Evolutionary conservation across 768 basidiomycete genomes (phyloP), one percentile per base, ranked within the genome.

Genomic region (Mycena filopes): DNA sequence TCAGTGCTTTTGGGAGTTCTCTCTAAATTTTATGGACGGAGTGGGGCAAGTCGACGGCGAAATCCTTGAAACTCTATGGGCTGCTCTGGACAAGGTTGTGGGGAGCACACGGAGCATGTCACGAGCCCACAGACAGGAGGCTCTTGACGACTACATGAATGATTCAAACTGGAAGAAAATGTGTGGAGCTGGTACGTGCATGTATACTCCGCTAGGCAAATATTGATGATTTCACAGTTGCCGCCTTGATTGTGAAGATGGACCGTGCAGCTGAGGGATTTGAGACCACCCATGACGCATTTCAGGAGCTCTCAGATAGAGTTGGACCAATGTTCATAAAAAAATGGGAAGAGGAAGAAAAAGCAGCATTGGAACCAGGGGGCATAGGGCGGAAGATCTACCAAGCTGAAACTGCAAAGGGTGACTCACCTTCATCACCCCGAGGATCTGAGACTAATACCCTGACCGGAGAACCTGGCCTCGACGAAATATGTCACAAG

Each of bases 1-100:
- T 50, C 49, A 46, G 23, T 41, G 57, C 51, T 65, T 46, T 53
- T 50, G 40, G 31, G 25, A 42, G 15, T 62, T 57, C 53, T 69
- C 72, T 2, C 69, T 71, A 0, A 68, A 65, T 18, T 79, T 72
- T 28, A 72, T 81, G 12, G 46, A 42, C 2, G 78, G 79, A 0
- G 69, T 66, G 0, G 75, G 76, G 0, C 66, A 76, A 10, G 46
- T 77, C 0, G 76, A 78, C 47, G 76, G 78, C 0, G 75, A 81
- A 43, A 77, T 80, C 3, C 29, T 81, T 10, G 79, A 80, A 41
- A 77, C 75, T 0, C 46, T 81, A 0, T 81, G 79, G 79, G 58
- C 71, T 0, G 29, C 60, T 0, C 59, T 80, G 0, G 80, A 81
- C 41, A 64, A 73, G 2, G 69, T 76, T 0, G 74, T 75, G 0